Evolutionary conservation across 2,329 filamentous ascomycete genomes (phyloP), one percentile per base, ranked within the genome.

Genomic region (Exophiala oligosperma): DNA sequence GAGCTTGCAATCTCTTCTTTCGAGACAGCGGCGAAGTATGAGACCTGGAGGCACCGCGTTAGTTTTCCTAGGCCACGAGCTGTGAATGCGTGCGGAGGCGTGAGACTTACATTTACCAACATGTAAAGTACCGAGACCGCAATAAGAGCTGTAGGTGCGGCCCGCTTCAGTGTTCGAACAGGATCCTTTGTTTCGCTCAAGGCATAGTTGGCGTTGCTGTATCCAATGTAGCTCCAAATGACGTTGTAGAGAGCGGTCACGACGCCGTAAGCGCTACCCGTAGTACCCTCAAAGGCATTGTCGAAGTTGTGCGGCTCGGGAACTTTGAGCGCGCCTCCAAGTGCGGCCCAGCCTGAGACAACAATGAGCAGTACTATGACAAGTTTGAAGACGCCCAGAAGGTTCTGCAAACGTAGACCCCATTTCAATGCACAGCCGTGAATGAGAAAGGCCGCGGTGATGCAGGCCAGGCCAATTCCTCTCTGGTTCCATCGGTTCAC

Each of bases 21-120:
- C 17, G 82, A 79, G 1, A 85, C 81, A 6, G 81, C 83, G 2
- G 81, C 78, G 64, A 85, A 84, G 69, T 84, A 85, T 21, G 83
- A 80, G 35, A 84, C 75, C 56, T 54, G 56, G 12, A 35, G n/a
- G 17, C 17, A 17, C 5, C 2, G 12, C 5, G 24, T 44, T 26
- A 44, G 41, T 44, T 4, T 32, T 9, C 23, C 5, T 24, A 17
- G 21, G 23, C 32, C 2, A 35, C 6, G 11, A 35, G 32, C 9
- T 5, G 11, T 9, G 6, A 9, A 11, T 9, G 32, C 32, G 32
- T 9, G 26, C 7, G 17, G 17, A 28, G 26, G 21, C 41, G 11
- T 52, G 35, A 17, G 26, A 35, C 23, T 43, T 40, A 60, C 57
- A 67, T 84, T 85, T 69, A 79, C 76, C 43, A 84, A 73, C 69